A percentile compares a stretch with the other conserved stretches of the same genome.
phyloP scores from a whole-genome alignment of 345 rosid species.

The Draba incana region DNA sequence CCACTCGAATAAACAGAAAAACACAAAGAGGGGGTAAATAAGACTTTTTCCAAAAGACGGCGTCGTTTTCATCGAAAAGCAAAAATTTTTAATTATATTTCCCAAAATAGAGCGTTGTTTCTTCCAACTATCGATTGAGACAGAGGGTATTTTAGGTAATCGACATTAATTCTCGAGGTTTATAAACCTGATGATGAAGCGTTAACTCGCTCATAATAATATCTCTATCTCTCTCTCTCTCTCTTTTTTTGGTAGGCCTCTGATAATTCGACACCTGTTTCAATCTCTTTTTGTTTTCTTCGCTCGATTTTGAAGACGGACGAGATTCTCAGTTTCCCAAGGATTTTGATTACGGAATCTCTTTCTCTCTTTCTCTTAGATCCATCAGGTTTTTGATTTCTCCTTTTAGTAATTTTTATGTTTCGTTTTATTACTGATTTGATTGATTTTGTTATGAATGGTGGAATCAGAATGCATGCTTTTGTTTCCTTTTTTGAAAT shows the following conservation, averaged over 20 bases:
- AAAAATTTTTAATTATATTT: slow-evolving; percentile 11
- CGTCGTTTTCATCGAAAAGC: slow-evolving; percentile 44
- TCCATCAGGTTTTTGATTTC: slow-evolving; percentile 36
- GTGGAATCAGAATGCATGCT: slow-evolving; percentile 35
- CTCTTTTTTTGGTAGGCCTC: slow-evolving; percentile 10
- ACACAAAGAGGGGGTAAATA: background rate
- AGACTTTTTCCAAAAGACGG: slow-evolving; percentile 23
- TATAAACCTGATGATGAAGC: slow-evolving; percentile 37
- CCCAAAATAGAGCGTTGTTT: slow-evolving; percentile 43
- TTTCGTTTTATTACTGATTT: background rate
- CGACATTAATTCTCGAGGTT: background rate
- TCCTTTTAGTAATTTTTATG: background rate
- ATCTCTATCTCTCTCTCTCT: slow-evolving; percentile 7
- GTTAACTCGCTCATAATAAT: slow-evolving; percentile 21
- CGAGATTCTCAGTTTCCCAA: slow-evolving; percentile 34
- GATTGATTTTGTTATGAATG: background rate
- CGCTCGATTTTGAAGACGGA: slow-evolving; percentile 21
- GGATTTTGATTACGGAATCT: slow-evolving; percentile 28
- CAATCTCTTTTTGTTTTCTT: slow-evolving; percentile 10
- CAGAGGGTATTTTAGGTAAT: slow-evolving; percentile 37
- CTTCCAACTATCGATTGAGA: slow-evolving; percentile 26
- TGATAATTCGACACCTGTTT: slow-evolving; percentile 37
- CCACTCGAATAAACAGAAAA: slow-evolving; percentile 30
- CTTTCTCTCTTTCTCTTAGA: slow-evolving; percentile 9
- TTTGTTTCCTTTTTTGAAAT: background rate